Evolutionary conservation across 2,329 filamentous ascomycete species (phyloP), one percentile per base, ranked within the genome.

Genomic region (Fusarium sp.): DNA sequence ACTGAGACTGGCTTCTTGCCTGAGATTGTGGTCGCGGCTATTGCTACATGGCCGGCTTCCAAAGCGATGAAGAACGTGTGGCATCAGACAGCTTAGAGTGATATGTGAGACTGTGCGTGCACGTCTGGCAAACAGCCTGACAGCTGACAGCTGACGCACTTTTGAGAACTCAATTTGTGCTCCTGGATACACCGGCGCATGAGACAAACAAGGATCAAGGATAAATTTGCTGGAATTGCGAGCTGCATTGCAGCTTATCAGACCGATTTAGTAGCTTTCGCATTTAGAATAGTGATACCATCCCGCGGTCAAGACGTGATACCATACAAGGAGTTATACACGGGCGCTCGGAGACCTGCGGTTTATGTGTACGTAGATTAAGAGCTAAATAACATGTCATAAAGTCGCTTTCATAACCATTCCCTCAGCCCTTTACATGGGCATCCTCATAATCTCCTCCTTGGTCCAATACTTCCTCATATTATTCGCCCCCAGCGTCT

Each of bases 401-500:
- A 57, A 20, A 30, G 9, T 14, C 40, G 23, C 38, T 34, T 40
- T 20, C 24, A 20, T 26, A 20, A 48, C 7, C 30, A 28, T 19
- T 21, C 32, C 15, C 6, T 20, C 20, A 14, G n/a, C 12, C 24
- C 20, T 10, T 78, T 76, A 94, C 81, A 94, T 92, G 1, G 87
- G 88, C 80, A 96, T 84, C 50, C 80, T 79, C 76, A 79, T 82
- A 77, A 97, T 89, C 83, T 97, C 94, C 45, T 92, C 88, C 62
- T 88, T 70, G 0, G 83, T 91, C 92, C 92, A 97, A 77, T 91
- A 94, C 77, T 83, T 88, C 70, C 92, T 85, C 94, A 97, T 97
- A 76, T 95, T 64, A 77, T 96, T 91, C 43, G 93, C 93, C 3
- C 90, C 87, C 30, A 97, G 78, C 68, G 91, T 86, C 77, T 83